phyloP scores from a whole-genome alignment of 495 filamentous ascomycete genomes.

The Lophiotrema nucula region DNA sequence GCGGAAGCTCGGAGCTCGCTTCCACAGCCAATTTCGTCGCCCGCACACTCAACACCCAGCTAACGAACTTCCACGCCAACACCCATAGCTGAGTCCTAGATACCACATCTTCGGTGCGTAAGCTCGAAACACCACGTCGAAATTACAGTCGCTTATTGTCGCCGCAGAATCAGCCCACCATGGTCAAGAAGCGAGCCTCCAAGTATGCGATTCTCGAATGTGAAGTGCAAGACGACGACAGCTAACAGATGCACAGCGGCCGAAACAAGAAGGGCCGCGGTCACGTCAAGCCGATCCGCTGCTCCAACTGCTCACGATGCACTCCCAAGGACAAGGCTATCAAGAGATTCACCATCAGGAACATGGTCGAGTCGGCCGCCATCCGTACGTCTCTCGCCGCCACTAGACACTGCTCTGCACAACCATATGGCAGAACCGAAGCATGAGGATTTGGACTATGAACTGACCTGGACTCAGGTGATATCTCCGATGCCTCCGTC shows the following conservation, averaged over 20 bases:
- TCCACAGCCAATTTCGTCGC: slow-evolving; percentile 18
- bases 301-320: slow-evolving; percentile 99
- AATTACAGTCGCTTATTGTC: slow-evolving; percentile 3
- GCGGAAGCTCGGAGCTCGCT: slow-evolving; percentile 14
- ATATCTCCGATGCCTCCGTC: slow-evolving; percentile 99
- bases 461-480: slow-evolving; percentile 61
- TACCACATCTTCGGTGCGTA: slow-evolving; percentile 27
- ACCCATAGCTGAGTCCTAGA: slow-evolving; percentile 30
- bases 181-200: slow-evolving; percentile 99
- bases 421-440: not conserved
- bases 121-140: not conserved
- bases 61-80: slow-evolving; percentile 24
- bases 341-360: slow-evolving; percentile 99
- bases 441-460: not conserved
- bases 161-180: slow-evolving; percentile 59
- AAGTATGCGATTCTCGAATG: slow-evolving; percentile 63
- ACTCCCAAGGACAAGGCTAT: slow-evolving; percentile 99
- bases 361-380: slow-evolving; percentile 99
- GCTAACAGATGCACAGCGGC: slow-evolving; percentile 58
- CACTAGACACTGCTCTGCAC: not conserved
- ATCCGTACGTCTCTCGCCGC: slow-evolving; percentile 77
- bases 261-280: slow-evolving; percentile 99
- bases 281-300: slow-evolving; percentile 99
- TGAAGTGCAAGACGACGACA: not conserved
- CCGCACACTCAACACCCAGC: not conserved